A percentile compares a stretch with the other conserved stretches of the same genome.
These are phyloP conservation scores for Theileria annulata DNA, from an alignment of 169 alveolate species.

Conservation along the genomic window DNA sequence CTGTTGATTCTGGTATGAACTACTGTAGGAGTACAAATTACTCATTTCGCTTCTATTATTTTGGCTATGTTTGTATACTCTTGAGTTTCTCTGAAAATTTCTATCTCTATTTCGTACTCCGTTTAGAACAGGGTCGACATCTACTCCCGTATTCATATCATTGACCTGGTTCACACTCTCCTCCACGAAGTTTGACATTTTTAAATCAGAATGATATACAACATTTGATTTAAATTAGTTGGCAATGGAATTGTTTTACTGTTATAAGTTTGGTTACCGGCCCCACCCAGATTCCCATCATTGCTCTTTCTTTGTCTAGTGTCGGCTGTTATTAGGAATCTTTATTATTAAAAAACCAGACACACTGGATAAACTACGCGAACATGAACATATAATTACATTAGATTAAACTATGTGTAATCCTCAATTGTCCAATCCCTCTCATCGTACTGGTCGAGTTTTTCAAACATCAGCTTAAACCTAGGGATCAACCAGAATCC, in stretches of 20 bases:
- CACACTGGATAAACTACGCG: not conserved
- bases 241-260: not conserved
- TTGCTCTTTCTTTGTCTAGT: not conserved
- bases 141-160: conserved; percentile 26
- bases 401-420: conserved; percentile 7
- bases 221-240: not conserved
- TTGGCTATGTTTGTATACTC: conserved; percentile 43
- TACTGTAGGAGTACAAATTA: conserved; percentile 30
- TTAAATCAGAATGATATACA: not conserved
- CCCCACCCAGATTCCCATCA: conserved; percentile 32
- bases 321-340: not conserved
- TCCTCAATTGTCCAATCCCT: conserved; percentile 50
- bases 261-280: not conserved
- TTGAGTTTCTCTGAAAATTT: conserved; percentile 6
- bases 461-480: conserved; percentile 11
- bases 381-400: not conserved
- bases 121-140: conserved; percentile 27
- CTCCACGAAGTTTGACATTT: conserved; percentile 34
- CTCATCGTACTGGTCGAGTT: conserved; percentile 27
- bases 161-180: conserved; percentile 32
- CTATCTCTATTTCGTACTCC: conserved; percentile 26
- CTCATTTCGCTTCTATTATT: conserved; percentile 34
- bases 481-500: conserved; percentile 39
- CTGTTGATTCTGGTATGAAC: conserved; percentile 46
- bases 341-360: not conserved